These are phyloP conservation scores for Phytophthora sp. DNA, from an alignment of 352 stramenopile species.

Conservation along the genomic window DNA sequence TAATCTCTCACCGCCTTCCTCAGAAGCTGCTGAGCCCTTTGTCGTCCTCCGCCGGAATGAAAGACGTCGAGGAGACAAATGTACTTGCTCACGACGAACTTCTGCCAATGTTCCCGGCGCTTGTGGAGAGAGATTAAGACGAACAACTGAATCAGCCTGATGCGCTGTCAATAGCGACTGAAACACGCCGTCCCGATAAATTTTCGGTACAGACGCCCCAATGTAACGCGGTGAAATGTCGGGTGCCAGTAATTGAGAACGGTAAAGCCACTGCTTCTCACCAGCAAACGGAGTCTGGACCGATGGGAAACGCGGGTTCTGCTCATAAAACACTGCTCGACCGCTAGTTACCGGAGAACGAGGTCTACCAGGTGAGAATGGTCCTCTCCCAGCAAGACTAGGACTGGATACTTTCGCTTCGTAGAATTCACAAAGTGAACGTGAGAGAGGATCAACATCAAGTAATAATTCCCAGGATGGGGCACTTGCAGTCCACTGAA, in stretches of 20 bases:
- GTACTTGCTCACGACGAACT: conserved; percentile 21
- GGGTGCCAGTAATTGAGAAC: conserved; percentile 51
- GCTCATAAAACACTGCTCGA: conserved; percentile 43
- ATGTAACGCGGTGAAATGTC: conserved; percentile 61
- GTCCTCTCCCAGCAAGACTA: not conserved
- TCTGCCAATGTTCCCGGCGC: conserved; percentile 23
- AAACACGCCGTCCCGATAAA: conserved; percentile 63
- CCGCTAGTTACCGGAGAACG: not conserved
- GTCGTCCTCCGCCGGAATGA: conserved; percentile 3
- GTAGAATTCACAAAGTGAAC: conserved; percentile 39
- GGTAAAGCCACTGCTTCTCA: conserved; percentile 62
- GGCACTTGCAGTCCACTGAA: conserved; percentile 46
- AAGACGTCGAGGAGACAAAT: conserved; percentile 23
- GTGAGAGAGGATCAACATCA: conserved; percentile 46
- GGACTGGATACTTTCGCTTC: not conserved
- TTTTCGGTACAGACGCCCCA: conserved; percentile 56
- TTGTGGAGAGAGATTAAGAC: conserved; percentile 46
- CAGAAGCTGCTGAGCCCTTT: no score
- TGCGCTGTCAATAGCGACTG: conserved; percentile 48
- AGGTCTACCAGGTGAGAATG: not conserved
- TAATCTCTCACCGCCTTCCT: no score
- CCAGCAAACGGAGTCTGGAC: conserved; percentile 48
- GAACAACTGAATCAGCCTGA: conserved; percentile 59
- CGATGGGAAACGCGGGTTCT: conserved; percentile 71
- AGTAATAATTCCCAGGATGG: conserved; percentile 55